Base-by-base conservation (phyloP, 2,329 filamentous ascomycete species). In the Fusarium verrucosum region DNA sequence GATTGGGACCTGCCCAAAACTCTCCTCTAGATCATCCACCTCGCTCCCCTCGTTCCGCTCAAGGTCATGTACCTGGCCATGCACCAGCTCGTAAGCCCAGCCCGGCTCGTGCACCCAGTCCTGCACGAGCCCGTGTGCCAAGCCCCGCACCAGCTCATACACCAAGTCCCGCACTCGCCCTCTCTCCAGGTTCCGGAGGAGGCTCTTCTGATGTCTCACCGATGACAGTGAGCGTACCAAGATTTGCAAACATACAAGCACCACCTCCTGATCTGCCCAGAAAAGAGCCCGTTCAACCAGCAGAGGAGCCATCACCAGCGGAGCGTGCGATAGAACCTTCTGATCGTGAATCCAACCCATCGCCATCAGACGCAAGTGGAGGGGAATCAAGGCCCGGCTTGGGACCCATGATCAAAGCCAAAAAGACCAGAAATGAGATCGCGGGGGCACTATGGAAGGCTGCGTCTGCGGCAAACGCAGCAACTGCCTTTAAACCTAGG, bases 331-430 rank as follows among this genome's bases (percentile, higher is more conserved):
- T 26, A 19, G 74, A 75, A 28, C 67, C 74, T 5, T 46, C 32
- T 8, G 47, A 62, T 9, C 42, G 42, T 9, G 43, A 42, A 22
- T 47, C 64, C n/a, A 51, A 32, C 23, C 38, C 47, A 44, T 45
- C 52, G 7, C 35, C 66, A 25, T 30, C 42, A 20, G 62, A 64
- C 6, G 23, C 61, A 17, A 57, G 37, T 9, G 50, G 63, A 7
- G 61, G 63, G 7, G 61, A 65, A 17, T 58, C 69, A 11, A 66
- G 53, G 36, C 70, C 70, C 10, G 69, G 69, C n/a, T 33, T 96
- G 8, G 92, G 92, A 0, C 92, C 93, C 3, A 97, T 97, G 94
- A 90, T 97, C 70, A 94, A 92, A 77, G 87, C 89, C 63, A 92
- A 92, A 73, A 87, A 85, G 61, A 89, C 88, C 2, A 88, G 85